These are phyloP conservation scores for Neonectria magnoliae DNA, from an alignment of 2,329 filamentous ascomycete genomes.

Conservation along the genomic window DNA sequence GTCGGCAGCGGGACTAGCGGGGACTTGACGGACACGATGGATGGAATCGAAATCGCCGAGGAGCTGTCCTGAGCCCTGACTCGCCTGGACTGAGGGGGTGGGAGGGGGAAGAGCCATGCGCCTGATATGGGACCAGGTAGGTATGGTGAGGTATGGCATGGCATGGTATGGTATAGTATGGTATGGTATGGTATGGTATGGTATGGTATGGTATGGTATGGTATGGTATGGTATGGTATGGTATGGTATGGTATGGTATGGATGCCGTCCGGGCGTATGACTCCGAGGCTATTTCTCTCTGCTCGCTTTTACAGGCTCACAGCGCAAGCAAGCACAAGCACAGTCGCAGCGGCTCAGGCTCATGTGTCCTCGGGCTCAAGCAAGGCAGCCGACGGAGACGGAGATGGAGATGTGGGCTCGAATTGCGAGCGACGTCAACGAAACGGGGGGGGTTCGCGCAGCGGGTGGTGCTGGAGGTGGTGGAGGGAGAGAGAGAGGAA, in stretches of 20 bases:
- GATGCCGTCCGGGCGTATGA: neutral
- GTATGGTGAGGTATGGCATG: too few relatives aligned
- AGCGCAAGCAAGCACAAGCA: neutral
- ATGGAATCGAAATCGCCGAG: constrained; percentile 14
- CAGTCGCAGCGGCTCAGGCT: neutral
- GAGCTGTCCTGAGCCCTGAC: constrained; percentile 1
- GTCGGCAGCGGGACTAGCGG: constrained; percentile 35
- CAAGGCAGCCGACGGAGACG: neutral
- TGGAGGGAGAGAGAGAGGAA: neutral
- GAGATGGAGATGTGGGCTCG: neutral
- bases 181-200: neutral
- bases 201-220: too few relatives aligned
- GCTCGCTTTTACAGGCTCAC: neutral
- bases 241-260: neutral
- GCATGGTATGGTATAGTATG: neutral
- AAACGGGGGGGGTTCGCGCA: neutral
- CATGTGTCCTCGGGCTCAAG: constrained; percentile 17
- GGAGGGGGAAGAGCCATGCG: constrained; percentile 3
- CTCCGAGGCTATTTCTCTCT: neutral
- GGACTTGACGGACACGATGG: constrained; percentile 14
- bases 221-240: neutral
- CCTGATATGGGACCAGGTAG: neutral
- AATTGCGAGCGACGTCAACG: neutral
- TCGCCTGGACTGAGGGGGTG: constrained; percentile 3
- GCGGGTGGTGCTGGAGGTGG: too few relatives aligned